Base-by-base conservation (phyloP, 805 yeast genomes). In the Naumovozyma castellii region DNA sequence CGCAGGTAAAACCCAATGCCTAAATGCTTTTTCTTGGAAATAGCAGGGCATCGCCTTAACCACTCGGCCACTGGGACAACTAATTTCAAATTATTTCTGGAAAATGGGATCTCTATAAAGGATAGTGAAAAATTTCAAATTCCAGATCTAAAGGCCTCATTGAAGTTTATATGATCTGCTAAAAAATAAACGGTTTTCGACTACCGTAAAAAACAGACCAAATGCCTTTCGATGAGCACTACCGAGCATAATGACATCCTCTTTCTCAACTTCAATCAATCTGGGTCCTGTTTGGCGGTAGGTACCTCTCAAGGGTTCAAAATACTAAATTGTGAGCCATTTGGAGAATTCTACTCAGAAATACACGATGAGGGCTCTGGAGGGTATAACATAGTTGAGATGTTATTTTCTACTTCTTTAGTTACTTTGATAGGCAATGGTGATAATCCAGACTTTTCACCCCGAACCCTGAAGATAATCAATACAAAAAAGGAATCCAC, bases 11-110 rank as follows among this genome's bases (percentile, higher is more conserved):
- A 76, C 85, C 81, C 84, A 80, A 78, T 76, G 84, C 85, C 86
- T 79, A 66, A 64, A 72, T 70, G 70, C 76, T 70, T 50, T 60
- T 53, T 47, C 43, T 31, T 36, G 46, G 49, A 50, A 56, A 68
- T 78, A 80, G 86, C 85, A 80, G 87, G 85, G 86, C 78, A 78
- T 76, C 87, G 84, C 86, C 86, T 80, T 80, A 80, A 80, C 86
- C 87, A 78, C 87, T 80, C 86, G 85, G 86, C 84, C 86, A 80
- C 84, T 73, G 84, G 71, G 69, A 72, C 78, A 50, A 58, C 30
- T n/a, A n/a, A n/a, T 25, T 25, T 13, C 12, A 25, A 25, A n/a
- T n/a, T n/a, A n/a, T n/a, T n/a, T n/a, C n/a, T n/a, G n/a, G n/a
- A n/a, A n/a, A n/a, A n/a, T n/a, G n/a, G n/a, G n/a, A n/a, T n/a